Evolutionary conservation across 1,139 yeast species (phyloP).

Genomic region (Casaregolazyma suthepensis): DNA sequence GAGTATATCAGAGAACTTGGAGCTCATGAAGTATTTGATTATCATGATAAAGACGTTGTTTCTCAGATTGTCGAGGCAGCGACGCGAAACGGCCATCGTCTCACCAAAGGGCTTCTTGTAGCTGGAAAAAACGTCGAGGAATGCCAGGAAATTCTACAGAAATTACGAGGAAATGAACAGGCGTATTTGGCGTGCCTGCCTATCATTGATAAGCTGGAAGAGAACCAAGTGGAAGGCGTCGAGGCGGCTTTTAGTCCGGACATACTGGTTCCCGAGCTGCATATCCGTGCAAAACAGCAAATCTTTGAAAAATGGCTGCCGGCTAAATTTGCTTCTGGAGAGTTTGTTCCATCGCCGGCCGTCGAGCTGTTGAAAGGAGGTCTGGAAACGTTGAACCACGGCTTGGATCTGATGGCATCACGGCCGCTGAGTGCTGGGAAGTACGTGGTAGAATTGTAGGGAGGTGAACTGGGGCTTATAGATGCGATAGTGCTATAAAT

Average conservation of each 20-base stretch:
- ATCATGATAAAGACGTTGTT: constrained; percentile 48
- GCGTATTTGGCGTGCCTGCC: neutral
- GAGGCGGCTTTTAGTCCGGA: neutral
- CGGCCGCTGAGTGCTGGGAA: neutral
- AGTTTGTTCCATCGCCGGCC: neutral
- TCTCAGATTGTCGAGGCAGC: constrained; percentile 39
- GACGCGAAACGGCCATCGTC: constrained; percentile 26
- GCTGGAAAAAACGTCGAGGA: neutral
- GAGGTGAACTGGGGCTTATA: too few relatives aligned
- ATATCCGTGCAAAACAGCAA: neutral
- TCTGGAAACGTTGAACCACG: neutral
- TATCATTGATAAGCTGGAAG: neutral
- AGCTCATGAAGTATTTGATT: constrained; percentile 57
- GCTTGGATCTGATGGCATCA: neutral
- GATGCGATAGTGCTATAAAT: too few relatives aligned
- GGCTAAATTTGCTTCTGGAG: neutral
- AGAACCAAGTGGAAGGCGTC: neutral
- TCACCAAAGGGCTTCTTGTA: neutral
- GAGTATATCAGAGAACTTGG: constrained; percentile 44
- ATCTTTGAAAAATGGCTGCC: neutral
- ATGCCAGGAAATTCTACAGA: neutral
- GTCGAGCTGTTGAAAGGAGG: neutral
- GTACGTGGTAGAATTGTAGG: neutral
- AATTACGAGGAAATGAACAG: neutral
- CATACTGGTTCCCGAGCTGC: neutral